Conservation (phyloP, 768 basidiomycete genomes). For the Collybia sordida region DNA sequence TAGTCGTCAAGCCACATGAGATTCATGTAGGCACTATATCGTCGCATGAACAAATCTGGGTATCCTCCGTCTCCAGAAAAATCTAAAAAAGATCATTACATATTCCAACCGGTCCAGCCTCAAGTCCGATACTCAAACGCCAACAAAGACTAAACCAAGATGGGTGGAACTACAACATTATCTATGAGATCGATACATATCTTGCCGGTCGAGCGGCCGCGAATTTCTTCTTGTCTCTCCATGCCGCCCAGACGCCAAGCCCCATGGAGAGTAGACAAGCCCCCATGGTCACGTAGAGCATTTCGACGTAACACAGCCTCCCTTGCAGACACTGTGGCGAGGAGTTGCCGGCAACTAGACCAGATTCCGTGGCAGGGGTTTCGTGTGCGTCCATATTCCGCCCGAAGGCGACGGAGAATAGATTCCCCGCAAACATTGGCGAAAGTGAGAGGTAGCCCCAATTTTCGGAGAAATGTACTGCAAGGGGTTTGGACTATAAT, state of each 20-base stretch:
- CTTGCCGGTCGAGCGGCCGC: neutral
- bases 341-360: neutral
- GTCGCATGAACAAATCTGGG: no score
- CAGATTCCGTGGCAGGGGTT: neutral
- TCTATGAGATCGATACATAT: no score
- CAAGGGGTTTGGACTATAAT: neutral
- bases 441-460: slow-evolving; percentile 79
- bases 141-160: no score
- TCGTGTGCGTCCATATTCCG: slow-evolving; percentile 75
- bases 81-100: no score
- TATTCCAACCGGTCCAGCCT: no score
- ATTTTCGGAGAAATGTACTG: slow-evolving; percentile 80
- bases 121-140: no score
- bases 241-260: slow-evolving; percentile 51
- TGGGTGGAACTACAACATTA: no score
- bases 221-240: slow-evolving; percentile 43
- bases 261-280: slow-evolving; percentile 45
- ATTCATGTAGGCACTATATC: no score
- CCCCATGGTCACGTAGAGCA: slow-evolving; percentile 49
- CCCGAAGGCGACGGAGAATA: slow-evolving; percentile 86
- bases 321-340: slow-evolving; percentile 55
- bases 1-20: no score
- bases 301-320: slow-evolving; percentile 57
- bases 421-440: slow-evolving; percentile 76
- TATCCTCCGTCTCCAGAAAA: no score